phyloP scores from a whole-genome alignment of 768 basidiomycete species.

The Termitomyces sp. region DNA sequence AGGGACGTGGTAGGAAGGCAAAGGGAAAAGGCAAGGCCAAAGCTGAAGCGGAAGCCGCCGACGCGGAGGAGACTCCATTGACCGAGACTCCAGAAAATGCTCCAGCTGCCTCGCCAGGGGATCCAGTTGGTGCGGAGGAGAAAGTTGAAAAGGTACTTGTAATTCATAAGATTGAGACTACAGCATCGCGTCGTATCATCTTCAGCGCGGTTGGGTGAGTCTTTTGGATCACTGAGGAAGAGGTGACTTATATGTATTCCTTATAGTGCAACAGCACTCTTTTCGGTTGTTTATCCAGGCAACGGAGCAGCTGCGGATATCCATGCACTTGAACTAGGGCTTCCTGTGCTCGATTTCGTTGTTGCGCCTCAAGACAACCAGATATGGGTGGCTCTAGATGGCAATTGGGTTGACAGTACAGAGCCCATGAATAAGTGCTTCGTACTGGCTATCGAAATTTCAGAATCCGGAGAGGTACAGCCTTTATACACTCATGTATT shows the following conservation, averaged over 20 bases:
- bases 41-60: constrained; percentile 14
- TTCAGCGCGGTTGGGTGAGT: constrained; percentile 76
- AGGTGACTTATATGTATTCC: neutral
- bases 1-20: constrained; percentile 22
- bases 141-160: constrained; percentile 48
- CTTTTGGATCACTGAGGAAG: neutral
- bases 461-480: constrained; percentile 37
- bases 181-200: constrained; percentile 44
- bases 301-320: constrained; percentile 15
- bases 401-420: constrained; percentile 20
- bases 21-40: constrained; percentile 28
- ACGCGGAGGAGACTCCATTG: neutral
- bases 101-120: neutral
- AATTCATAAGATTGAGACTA: constrained; percentile 53
- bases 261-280: constrained; percentile 66
- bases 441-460: constrained; percentile 29
- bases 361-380: constrained; percentile 18
- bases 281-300: constrained; percentile 38
- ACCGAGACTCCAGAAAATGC: neutral
- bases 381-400: constrained; percentile 25
- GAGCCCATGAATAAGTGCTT: constrained; percentile 3
- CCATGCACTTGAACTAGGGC: constrained; percentile 22
- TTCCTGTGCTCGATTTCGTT: constrained; percentile 22
- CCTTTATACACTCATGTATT: neutral
- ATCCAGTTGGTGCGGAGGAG: constrained; percentile 4